Evolutionary conservation across 176 grass and related monocot species (phyloP).

Genomic region (Cenchrus americanus): DNA sequence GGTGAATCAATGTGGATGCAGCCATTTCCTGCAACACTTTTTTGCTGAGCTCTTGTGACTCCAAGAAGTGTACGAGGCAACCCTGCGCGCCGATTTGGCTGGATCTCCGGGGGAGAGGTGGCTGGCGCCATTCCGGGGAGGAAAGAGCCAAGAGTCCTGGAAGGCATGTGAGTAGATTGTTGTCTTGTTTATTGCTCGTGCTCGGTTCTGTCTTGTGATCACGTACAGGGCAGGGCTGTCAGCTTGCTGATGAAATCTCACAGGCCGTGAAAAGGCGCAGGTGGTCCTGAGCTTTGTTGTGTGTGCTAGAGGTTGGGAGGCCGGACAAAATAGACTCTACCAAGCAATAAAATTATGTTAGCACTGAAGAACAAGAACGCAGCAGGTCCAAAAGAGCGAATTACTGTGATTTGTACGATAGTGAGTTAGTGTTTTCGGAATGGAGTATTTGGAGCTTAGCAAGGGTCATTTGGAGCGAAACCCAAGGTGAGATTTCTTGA

Average conservation of each 20-base stretch:
- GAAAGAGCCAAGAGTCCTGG: constrained; percentile 50
- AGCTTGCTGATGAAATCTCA: constrained; percentile 44
- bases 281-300: background rate
- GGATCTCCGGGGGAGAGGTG: constrained; percentile 27
- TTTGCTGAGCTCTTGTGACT: constrained; percentile 44
- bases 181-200: constrained; percentile 23
- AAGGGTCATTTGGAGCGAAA: too few relatives aligned
- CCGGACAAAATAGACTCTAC: constrained; percentile 50
- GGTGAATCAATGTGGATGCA: constrained; percentile 31
- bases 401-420: too few relatives aligned
- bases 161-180: constrained; percentile 53
- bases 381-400: background rate
- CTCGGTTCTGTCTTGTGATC: constrained; percentile 27
- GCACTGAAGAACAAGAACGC: constrained; percentile 12
- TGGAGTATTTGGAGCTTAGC: too few relatives aligned
- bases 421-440: too few relatives aligned
- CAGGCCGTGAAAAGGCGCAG: background rate
- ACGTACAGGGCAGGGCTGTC: background rate
- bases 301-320: background rate
- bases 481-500: too few relatives aligned
- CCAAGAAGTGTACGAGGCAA: constrained; percentile 30
- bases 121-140: constrained; percentile 25
- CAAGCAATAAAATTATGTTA: background rate
- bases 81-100: constrained; percentile 29
- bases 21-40: constrained; percentile 31